These are phyloP conservation scores for Pleurotus eryngii DNA, from an alignment of 768 basidiomycete genomes.

Conservation along the genomic window DNA sequence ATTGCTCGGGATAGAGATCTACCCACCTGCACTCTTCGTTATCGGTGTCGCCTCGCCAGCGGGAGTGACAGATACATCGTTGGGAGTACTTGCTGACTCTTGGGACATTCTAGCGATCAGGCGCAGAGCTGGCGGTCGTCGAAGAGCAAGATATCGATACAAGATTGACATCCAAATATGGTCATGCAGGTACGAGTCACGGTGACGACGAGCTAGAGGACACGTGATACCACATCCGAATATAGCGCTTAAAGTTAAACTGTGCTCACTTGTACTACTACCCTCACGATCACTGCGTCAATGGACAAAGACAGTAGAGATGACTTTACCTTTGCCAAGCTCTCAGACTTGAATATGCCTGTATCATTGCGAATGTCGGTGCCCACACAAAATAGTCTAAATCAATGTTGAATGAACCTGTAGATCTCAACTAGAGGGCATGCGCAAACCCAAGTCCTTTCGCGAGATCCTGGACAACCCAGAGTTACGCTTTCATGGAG, in stretches of 20 bases:
- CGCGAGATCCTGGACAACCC: constrained; percentile 83
- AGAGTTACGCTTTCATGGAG: constrained; percentile 78
- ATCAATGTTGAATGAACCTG: constrained; percentile 1
- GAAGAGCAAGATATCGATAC: constrained; percentile 6
- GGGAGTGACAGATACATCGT: neutral
- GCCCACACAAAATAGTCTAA: neutral
- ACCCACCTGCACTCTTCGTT: constrained; percentile 40
- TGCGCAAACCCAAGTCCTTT: constrained; percentile 64
- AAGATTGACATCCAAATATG: constrained; percentile 7
- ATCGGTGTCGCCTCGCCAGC: constrained; percentile 8
- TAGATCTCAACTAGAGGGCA: constrained; percentile 86
- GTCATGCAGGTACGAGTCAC: neutral
- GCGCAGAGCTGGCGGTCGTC: neutral
- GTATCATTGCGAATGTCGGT: constrained; percentile 82
- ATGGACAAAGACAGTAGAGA: constrained; percentile 67
- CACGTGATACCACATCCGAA: too few relatives aligned
- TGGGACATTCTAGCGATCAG: constrained; percentile 3
- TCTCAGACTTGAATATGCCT: constrained; percentile 84
- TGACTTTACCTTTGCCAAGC: constrained; percentile 90
- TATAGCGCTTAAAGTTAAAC: too few relatives aligned
- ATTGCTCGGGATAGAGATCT: neutral
- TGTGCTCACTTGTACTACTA: too few relatives aligned
- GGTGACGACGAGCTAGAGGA: neutral
- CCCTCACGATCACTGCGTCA: too few relatives aligned
- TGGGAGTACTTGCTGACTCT: neutral